Evolutionary conservation across 2,329 filamentous ascomycete species (phyloP).

Genomic region (Diplodia scrobiculata): DNA sequence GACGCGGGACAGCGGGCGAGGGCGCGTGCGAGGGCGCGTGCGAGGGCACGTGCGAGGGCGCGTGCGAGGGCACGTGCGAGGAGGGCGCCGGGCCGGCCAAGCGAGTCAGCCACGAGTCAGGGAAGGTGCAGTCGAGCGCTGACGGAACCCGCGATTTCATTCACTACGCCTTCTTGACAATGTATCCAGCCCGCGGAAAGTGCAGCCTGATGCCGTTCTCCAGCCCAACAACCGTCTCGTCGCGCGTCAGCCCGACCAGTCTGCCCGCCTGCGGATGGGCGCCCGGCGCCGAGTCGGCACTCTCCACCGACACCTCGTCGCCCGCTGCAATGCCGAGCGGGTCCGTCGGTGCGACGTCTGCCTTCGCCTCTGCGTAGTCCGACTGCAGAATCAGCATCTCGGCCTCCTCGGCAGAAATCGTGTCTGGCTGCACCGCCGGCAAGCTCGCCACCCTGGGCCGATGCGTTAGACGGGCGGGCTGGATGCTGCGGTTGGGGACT

Average conservation of each 20-base stretch:
- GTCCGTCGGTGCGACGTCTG: not conserved
- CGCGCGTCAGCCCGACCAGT: not conserved
- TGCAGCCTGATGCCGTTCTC: constrained; percentile 22
- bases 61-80: not conserved
- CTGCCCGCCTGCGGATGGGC: not conserved
- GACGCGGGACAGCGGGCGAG: no score
- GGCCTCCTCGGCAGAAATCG: not conserved
- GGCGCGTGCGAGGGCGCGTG: not conserved
- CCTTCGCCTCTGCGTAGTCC: not conserved
- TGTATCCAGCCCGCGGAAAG: constrained; percentile 22
- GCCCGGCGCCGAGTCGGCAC: not conserved
- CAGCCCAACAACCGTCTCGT: constrained; percentile 1
- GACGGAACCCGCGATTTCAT: not conserved
- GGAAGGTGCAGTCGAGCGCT: constrained; percentile 17
- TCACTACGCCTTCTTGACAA: not conserved
- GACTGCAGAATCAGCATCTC: not conserved
- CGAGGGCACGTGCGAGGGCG: not conserved
- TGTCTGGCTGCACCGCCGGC: not conserved
- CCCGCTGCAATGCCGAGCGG: not conserved
- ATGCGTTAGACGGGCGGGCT: not conserved
- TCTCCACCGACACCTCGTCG: not conserved
- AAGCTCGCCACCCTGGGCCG: not conserved
- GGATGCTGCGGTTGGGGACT: not conserved
- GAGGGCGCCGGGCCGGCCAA: not conserved
- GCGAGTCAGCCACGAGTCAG: not conserved